Conservation (phyloP, 371 early-diverging fungal genomes). For the Mortierella polycephala region DNA sequence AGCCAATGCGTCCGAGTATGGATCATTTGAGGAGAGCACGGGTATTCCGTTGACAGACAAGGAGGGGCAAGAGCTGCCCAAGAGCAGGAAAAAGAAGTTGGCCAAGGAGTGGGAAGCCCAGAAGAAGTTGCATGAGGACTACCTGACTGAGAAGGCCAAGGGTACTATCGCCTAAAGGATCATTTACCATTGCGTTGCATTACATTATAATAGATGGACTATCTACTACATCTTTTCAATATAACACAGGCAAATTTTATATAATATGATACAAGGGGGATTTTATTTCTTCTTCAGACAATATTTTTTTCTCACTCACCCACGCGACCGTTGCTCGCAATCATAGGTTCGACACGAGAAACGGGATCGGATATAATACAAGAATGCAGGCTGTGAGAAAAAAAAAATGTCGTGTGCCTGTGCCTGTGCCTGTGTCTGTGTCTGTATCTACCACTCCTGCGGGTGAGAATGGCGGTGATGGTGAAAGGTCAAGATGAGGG, state of each 20-base stretch:
- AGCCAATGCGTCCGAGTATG: constrained; percentile 69
- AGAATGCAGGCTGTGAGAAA: no score
- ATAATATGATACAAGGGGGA: constrained; percentile 13
- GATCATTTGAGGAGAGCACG: constrained; percentile 80
- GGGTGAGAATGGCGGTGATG: no score
- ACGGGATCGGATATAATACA: no score
- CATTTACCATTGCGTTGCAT: not conserved
- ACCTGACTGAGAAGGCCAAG: constrained; percentile 59
- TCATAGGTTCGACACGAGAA: no score
- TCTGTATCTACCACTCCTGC: no score
- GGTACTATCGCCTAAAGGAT: constrained; percentile 25
- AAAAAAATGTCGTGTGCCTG: no score
- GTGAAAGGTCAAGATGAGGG: no score
- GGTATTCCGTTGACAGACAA: constrained; percentile 91
- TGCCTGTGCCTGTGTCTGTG: no score
- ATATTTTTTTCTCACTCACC: not conserved
- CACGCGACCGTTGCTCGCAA: no score
- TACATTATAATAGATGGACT: no score
- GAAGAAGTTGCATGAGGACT: constrained; percentile 88
- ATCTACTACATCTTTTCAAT: no score
- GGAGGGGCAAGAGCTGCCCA: constrained; percentile 85
- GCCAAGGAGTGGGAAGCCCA: constrained; percentile 88
- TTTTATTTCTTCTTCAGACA: not conserved
- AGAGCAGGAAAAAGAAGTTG: constrained; percentile 87
- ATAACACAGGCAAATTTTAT: no score